Evolutionary conservation across 2,329 filamentous ascomycete genomes (phyloP).

Genomic region (Cercospora berteroae): DNA sequence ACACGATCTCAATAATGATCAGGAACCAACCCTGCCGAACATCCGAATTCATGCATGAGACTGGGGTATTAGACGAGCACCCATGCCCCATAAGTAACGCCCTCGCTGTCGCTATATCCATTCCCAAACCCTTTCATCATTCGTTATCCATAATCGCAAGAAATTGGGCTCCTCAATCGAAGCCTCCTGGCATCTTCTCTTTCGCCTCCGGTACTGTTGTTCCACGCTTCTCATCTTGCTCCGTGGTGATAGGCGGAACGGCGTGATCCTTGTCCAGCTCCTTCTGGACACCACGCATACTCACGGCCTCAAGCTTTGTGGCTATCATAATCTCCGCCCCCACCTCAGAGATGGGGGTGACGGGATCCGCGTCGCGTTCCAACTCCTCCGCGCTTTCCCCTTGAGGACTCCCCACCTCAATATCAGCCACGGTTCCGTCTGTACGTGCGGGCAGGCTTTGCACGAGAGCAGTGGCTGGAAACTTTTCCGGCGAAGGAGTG

Average conservation of each 20-base stretch:
- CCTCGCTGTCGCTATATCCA: not conserved
- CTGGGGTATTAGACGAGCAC: not conserved
- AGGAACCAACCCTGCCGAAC: not conserved
- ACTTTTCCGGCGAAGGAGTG: slow-evolving; percentile 9
- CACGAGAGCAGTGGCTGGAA: not conserved
- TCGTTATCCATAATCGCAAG: not conserved
- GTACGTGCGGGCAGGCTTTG: not conserved
- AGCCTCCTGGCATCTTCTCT: slow-evolving; percentile 36
- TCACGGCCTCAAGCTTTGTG: not conserved
- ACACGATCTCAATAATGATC: not conserved
- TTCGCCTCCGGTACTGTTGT: slow-evolving; percentile 15
- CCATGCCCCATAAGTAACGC: not conserved
- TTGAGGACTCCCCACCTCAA: not conserved
- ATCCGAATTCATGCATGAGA: not conserved
- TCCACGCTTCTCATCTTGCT: not conserved
- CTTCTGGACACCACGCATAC: not conserved
- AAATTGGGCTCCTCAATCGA: slow-evolving; percentile 26
- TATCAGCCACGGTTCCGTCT: not conserved
- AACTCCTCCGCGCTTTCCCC: not conserved
- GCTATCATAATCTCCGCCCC: not conserved
- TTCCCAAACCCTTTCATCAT: not conserved
- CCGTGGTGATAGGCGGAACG: not conserved
- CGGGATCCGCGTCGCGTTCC: not conserved
- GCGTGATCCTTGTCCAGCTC: not conserved
- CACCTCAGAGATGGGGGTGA: not conserved